phyloP scores from a whole-genome alignment of 2,329 filamentous ascomycete species.

The Aspergillus novoparasiticus region DNA sequence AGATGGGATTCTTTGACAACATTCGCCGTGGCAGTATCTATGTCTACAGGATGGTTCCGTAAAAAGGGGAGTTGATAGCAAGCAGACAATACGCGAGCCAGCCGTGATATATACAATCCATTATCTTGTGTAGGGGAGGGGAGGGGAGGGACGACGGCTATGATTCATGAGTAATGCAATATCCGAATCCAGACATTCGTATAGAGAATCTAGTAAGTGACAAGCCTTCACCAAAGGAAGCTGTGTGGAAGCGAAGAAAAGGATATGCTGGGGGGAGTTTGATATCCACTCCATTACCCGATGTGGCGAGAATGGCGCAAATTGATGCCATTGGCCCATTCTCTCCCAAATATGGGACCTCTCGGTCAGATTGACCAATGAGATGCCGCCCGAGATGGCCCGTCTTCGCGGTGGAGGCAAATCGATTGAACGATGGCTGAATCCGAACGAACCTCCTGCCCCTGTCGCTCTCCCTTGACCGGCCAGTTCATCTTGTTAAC shows the following conservation, averaged over 20 bases:
- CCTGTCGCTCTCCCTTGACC: background rate
- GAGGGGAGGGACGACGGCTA: background rate
- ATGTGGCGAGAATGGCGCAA: constrained; percentile 9
- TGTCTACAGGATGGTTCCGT: background rate
- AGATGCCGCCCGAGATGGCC: background rate
- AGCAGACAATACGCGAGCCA: background rate
- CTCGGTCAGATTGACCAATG: background rate
- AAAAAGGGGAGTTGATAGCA: background rate
- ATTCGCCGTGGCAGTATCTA: background rate
- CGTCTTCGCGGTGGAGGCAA: background rate
- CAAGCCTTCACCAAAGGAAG: background rate
- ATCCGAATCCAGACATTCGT: background rate
- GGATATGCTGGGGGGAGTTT: background rate
- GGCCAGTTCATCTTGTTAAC: background rate
- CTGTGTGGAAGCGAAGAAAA: background rate
- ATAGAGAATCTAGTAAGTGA: background rate
- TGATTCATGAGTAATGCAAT: background rate
- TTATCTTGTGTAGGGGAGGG: background rate
- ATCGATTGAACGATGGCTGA: background rate
- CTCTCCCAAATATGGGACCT: background rate
- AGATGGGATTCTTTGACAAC: background rate
- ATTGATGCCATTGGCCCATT: constrained; percentile 14
- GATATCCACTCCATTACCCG: background rate
- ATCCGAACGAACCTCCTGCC: background rate
- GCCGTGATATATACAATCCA: background rate